Conservation (phyloP, 2,329 filamentous ascomycete species). For the Trematosphaeria pertusa region DNA sequence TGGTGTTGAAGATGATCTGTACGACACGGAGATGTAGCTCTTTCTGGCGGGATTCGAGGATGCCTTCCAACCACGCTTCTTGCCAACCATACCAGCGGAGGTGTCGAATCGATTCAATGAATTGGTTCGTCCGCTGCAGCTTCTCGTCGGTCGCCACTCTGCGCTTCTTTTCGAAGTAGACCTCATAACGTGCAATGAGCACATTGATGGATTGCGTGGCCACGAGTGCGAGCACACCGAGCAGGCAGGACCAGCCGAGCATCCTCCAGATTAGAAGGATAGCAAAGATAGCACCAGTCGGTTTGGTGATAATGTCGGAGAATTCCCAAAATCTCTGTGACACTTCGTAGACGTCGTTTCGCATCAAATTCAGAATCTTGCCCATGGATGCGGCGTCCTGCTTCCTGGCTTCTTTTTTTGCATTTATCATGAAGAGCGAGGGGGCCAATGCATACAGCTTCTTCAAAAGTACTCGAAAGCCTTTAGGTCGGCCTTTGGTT, state of each 20-base stretch:
- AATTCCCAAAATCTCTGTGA: constrained; percentile 90
- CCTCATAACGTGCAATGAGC: constrained; percentile 68
- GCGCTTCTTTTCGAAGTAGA: constrained; percentile 74
- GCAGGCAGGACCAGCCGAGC: constrained; percentile 78
- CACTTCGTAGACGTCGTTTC: constrained; percentile 81
- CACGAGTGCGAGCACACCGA: constrained; percentile 74
- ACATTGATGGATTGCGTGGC: constrained; percentile 74
- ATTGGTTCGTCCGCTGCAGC: constrained; percentile 81
- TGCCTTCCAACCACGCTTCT: constrained; percentile 72
- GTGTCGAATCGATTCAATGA: constrained; percentile 84
- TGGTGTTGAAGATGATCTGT: constrained; percentile 66
- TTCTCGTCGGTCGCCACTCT: constrained; percentile 77
- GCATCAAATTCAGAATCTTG: constrained; percentile 88
- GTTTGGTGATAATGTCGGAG: constrained; percentile 75
- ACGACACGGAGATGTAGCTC: constrained; percentile 72
- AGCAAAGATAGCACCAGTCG: constrained; percentile 77
- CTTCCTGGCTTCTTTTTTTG: constrained; percentile 34
- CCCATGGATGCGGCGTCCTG: constrained; percentile 76
- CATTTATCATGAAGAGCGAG: constrained; percentile 26
- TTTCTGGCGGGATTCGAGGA: constrained; percentile 70
- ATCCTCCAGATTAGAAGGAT: constrained; percentile 77
- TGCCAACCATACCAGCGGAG: constrained; percentile 86
- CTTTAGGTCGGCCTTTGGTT: constrained; percentile 7
- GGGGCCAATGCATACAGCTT: constrained; percentile 17
- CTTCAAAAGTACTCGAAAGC: constrained; percentile 9